Percentiles rank a stretch among this genome's conserved stretches.
Conservation (phyloP, 2,329 filamentous ascomycete species). For the Nectriaceae sp. region DNA sequence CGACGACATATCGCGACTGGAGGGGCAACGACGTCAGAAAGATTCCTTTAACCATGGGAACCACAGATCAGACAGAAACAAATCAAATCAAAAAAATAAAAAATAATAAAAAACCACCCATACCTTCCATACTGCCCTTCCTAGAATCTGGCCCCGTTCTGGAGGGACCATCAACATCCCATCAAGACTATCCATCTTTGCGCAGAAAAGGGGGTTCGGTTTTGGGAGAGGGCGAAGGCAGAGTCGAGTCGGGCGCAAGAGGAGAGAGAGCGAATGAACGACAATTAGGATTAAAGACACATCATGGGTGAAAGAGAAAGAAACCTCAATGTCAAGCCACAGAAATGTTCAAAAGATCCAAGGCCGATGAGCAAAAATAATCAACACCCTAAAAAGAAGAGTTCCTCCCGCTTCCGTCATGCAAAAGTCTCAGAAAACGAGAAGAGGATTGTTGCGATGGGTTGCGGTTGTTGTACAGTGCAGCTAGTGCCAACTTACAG, state of each 20-base stretch:
- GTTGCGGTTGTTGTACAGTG: neutral
- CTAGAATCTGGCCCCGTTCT: conserved; percentile 52
- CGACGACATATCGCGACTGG: conserved; percentile 61
- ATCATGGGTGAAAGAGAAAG: neutral
- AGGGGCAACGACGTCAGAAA: conserved; percentile 18
- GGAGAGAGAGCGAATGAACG: conserved; percentile 1
- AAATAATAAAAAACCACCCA: no score
- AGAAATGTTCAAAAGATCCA: neutral
- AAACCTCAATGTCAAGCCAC: neutral
- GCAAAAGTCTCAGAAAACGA: neutral
- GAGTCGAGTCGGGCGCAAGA: neutral
- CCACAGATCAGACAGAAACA: no score
- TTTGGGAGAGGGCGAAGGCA: neutral
- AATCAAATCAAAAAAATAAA: conserved; percentile 4
- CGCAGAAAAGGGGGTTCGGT: conserved; percentile 1
- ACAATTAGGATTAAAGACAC: neutral
- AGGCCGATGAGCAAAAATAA: neutral
- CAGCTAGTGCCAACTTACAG: neutral
- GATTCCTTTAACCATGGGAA: conserved; percentile 2
- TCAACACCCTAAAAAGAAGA: neutral
- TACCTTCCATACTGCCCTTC: conserved; percentile 56
- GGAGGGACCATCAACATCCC: conserved; percentile 53
- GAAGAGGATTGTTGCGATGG: neutral
- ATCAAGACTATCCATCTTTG: conserved; percentile 43
- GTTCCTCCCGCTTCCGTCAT: neutral